Evolutionary conservation across 768 basidiomycete species (phyloP).

Genomic region (Crassisporium funariophilum): DNA sequence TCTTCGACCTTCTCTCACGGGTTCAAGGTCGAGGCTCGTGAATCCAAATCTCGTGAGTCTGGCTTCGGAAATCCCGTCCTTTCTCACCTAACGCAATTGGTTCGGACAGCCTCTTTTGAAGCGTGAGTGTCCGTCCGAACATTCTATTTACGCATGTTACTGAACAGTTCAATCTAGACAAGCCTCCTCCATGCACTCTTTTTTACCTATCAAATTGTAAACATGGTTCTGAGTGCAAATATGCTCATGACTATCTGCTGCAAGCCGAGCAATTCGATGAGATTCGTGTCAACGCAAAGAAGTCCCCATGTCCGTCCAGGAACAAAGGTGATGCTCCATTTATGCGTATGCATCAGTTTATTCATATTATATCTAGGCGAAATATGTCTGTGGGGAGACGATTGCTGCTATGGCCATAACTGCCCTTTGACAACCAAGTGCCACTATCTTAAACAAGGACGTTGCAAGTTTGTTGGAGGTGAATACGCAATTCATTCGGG

Average conservation of each 20-base stretch:
- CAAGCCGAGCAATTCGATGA: slow-evolving; percentile 54
- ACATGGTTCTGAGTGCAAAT: slow-evolving; percentile 59
- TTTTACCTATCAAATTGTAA: slow-evolving; percentile 67
- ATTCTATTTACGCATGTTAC: slow-evolving; percentile 11
- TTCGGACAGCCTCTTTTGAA: slow-evolving; percentile 55
- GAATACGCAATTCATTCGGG: slow-evolving; percentile 19
- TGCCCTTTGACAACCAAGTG: slow-evolving; percentile 50
- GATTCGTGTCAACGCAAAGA: slow-evolving; percentile 58
- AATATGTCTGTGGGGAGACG: slow-evolving; percentile 58
- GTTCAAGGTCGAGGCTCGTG: slow-evolving; percentile 43
- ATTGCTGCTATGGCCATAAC: slow-evolving; percentile 55
- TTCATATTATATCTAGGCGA: slow-evolving; percentile 42
- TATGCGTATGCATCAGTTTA: background rate
- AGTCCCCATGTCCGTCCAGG: slow-evolving; percentile 59
- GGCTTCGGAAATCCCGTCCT: slow-evolving; percentile 10
- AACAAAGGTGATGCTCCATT: slow-evolving; percentile 50
- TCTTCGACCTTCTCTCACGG: slow-evolving; percentile 32
- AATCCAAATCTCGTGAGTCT: slow-evolving; percentile 54
- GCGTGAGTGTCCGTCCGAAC: slow-evolving; percentile 43
- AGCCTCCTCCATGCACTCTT: slow-evolving; percentile 66
- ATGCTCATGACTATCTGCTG: slow-evolving; percentile 62
- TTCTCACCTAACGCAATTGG: slow-evolving; percentile 16
- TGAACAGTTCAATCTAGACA: slow-evolving; percentile 40
- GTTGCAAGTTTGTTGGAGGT: slow-evolving; percentile 68
- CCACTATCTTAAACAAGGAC: slow-evolving; percentile 52